phyloP scores from a whole-genome alignment of 2,329 filamentous ascomycete genomes.

The Aspergillus brasiliensis region DNA sequence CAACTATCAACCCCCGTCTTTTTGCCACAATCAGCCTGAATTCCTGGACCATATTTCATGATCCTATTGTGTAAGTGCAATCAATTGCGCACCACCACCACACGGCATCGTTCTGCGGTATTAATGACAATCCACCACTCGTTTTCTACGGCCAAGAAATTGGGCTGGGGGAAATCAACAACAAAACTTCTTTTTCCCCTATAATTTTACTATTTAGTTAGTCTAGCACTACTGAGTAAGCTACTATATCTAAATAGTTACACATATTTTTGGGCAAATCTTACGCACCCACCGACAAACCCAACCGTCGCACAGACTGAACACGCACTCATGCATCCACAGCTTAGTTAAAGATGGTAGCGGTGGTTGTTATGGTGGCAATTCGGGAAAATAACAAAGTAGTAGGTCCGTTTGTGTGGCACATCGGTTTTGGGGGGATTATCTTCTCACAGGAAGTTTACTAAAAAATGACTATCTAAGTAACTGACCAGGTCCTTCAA shows the following conservation, averaged over 20 bases:
- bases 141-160: conserved; percentile 6
- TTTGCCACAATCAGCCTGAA: not conserved
- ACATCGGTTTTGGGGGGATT: not conserved
- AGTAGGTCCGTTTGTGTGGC: conserved; percentile 4
- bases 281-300: conserved; percentile 14
- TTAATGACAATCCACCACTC: not conserved
- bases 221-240: too few relatives aligned
- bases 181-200: conserved; percentile 3
- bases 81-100: not conserved
- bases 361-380: conserved; percentile 15
- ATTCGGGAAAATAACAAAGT: conserved; percentile 15
- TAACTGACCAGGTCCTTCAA: not conserved
- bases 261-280: not conserved
- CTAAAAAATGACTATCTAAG: not conserved
- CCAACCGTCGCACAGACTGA: conserved; percentile 10
- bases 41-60: not conserved
- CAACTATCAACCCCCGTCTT: not conserved
- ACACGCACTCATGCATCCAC: conserved; percentile 21
- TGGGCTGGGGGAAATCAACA: conserved; percentile 3
- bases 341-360: not conserved
- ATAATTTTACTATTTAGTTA: not conserved
- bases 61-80: not conserved
- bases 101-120: not conserved
- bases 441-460: conserved; percentile 8
- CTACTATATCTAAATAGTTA: too few relatives aligned